A percentile compares a stretch with the other conserved stretches of the same genome.
These are phyloP conservation scores for Luvunga scandens DNA, from an alignment of 345 rosid genomes.

Conservation along the genomic window DNA sequence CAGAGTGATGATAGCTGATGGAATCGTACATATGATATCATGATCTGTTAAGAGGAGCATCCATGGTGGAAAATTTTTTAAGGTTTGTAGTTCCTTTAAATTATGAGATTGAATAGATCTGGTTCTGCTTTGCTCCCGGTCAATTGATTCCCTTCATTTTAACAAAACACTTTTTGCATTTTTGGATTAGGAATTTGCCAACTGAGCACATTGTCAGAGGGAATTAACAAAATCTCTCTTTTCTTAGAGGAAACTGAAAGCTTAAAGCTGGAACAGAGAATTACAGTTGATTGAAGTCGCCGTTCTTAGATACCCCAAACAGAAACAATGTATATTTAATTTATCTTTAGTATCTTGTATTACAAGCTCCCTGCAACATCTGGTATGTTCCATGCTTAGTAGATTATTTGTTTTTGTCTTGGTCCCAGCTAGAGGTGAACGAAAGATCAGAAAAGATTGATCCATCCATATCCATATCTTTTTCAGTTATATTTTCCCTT, in stretches of 20 bases:
- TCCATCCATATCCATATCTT: too few relatives aligned
- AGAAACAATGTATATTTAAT: not conserved
- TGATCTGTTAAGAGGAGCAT: slow-evolving; percentile 18
- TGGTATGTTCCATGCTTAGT: not conserved
- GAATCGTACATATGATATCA: slow-evolving; percentile 66
- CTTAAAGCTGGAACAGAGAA: not conserved
- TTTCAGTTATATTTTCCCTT: not conserved
- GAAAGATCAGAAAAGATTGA: not conserved
- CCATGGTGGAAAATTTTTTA: not conserved
- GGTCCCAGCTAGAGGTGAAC: not conserved
- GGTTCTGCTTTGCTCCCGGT: not conserved
- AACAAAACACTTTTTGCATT: not conserved
- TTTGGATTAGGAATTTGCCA: not conserved
- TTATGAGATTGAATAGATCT: slow-evolving; percentile 1
- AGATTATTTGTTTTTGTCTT: not conserved
- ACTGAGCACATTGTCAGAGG: not conserved
- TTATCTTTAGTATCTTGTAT: not conserved
- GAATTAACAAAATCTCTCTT: not conserved
- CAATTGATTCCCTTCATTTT: not conserved
- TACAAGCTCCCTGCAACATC: not conserved
- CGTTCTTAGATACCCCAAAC: not conserved
- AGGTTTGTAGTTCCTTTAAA: slow-evolving; percentile 10
- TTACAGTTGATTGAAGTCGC: not conserved
- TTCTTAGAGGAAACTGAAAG: not conserved
- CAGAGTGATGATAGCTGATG: slow-evolving; percentile 84